phyloP scores from a whole-genome alignment of 2,329 filamentous ascomycete genomes.

The Colletotrichum australisinense region DNA sequence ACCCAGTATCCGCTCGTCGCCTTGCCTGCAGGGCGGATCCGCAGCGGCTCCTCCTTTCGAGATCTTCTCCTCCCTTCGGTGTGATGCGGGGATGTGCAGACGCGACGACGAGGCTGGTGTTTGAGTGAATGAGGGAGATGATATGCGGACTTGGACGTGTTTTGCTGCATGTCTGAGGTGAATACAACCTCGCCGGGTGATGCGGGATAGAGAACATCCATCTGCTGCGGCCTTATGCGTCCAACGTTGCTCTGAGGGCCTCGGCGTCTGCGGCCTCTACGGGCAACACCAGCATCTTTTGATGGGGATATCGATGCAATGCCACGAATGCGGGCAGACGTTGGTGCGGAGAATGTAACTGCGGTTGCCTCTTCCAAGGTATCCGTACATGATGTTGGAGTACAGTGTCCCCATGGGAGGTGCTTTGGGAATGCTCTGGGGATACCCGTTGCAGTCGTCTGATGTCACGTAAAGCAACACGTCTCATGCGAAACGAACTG shows the following conservation, averaged over 20 bases:
- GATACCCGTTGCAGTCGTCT: background rate
- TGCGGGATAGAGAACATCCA: background rate
- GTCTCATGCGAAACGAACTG: constrained; percentile 12
- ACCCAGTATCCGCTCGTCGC: too few relatives aligned
- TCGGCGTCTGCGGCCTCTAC: too few relatives aligned
- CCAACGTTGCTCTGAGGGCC: too few relatives aligned
- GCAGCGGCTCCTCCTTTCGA: background rate
- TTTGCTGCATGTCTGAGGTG: background rate
- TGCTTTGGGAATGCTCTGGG: background rate
- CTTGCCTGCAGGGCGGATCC: background rate
- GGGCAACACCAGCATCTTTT: too few relatives aligned
- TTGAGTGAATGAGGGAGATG: background rate
- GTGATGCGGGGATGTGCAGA: background rate
- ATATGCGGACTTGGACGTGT: background rate
- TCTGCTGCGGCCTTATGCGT: too few relatives aligned
- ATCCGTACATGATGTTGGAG: background rate
- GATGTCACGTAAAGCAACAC: constrained; percentile 14
- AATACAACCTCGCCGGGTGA: background rate
- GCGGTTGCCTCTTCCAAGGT: background rate
- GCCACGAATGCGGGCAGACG: background rate
- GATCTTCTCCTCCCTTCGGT: background rate
- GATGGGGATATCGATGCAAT: background rate
- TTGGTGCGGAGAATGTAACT: background rate
- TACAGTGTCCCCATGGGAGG: background rate
- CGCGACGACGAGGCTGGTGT: background rate